Evolutionary conservation across 2,329 filamentous ascomycete genomes (phyloP), one percentile per base, ranked within the genome.

Genomic region (Fusarium veterinarium): DNA sequence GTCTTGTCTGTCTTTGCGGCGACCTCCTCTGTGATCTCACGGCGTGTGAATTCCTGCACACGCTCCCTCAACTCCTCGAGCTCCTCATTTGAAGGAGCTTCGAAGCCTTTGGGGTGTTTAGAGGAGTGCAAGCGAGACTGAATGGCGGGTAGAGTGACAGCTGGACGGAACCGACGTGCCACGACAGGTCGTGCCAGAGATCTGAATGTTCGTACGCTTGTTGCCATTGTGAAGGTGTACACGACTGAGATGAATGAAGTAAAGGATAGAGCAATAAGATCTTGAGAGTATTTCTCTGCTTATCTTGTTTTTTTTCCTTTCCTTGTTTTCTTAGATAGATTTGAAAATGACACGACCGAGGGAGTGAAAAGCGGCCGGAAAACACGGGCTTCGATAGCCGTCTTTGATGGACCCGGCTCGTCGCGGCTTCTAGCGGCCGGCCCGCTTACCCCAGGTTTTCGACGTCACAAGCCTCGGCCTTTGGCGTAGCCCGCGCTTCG

Each of bases 31-130:
- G 94, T 85, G 64, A 98, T 95, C 82, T 98, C 95, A 77, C 95
- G 91, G 67, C 93, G 91, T 28, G 93, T 91, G 78, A 99, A 99
- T 64, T 98, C 95, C 77, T 95, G 93, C 33, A 97, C 94, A 31
- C 92, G 87, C 78, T 95, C 93, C 64, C 95, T 90, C 67, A 97
- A 86, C 83, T 97, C 94, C 28, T 91, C 83, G 12, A 97, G 87
- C 62, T 97, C 95, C 64, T 91, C 87, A 48, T 89, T 84, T 2
- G 92, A 87, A 1, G 95, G 95, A 16, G 91, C 85, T 62, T 84
- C 84, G 82, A 94, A 95, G 78, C 88, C 90, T 73, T 86, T 80
- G 30, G 89, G 88, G 77, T 90, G 89, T 71, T 89, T 89, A 62
- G 85, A 84, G 20, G 94, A 95, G 64, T 80, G 82, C 60, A 78